These are phyloP conservation scores for Neurospora pannonica DNA, from an alignment of 495 filamentous ascomycete species.

Conservation along the genomic window DNA sequence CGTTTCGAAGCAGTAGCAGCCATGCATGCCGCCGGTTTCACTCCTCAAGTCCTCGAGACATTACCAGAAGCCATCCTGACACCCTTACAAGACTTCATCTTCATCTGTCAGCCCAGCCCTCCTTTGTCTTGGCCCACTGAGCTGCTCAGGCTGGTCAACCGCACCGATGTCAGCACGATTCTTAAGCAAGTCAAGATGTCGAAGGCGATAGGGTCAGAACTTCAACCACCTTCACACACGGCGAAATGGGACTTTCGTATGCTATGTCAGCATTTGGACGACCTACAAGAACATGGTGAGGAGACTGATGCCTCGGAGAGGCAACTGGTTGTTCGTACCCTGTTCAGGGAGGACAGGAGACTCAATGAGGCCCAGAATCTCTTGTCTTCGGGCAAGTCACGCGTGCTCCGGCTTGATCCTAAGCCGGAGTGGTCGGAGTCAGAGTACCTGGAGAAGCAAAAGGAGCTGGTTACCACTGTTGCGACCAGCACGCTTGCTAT, in stretches of 20 bases:
- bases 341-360: constrained; percentile 86
- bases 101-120: constrained; percentile 69
- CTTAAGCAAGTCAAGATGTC: constrained; percentile 42
- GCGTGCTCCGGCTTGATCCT: constrained; percentile 65
- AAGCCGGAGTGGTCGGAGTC: constrained; percentile 74
- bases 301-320: constrained; percentile 60
- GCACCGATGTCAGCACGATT: constrained; percentile 69
- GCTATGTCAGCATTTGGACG: constrained; percentile 39
- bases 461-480: constrained; percentile 73
- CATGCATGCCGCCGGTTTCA: constrained; percentile 53
- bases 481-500: constrained; percentile 82
- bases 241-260: constrained; percentile 65
- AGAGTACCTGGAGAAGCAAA: constrained; percentile 86
- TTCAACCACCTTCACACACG: constrained; percentile 50
- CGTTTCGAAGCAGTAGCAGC: constrained; percentile 45
- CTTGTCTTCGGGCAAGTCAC: constrained; percentile 65
- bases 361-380: constrained; percentile 71
- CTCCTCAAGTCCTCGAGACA: constrained; percentile 54
- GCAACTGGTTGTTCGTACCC: constrained; percentile 65
- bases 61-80: constrained; percentile 74
- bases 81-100: constrained; percentile 75
- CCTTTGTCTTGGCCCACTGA: constrained; percentile 63
- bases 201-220: constrained; percentile 25
- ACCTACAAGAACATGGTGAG: constrained; percentile 30
- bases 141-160: constrained; percentile 65